A percentile compares a stretch with the other conserved stretches of the same genome.
These are phyloP conservation scores for Sporothrix humicola DNA, from an alignment of 2,329 filamentous ascomycete species.

Conservation along the genomic window DNA sequence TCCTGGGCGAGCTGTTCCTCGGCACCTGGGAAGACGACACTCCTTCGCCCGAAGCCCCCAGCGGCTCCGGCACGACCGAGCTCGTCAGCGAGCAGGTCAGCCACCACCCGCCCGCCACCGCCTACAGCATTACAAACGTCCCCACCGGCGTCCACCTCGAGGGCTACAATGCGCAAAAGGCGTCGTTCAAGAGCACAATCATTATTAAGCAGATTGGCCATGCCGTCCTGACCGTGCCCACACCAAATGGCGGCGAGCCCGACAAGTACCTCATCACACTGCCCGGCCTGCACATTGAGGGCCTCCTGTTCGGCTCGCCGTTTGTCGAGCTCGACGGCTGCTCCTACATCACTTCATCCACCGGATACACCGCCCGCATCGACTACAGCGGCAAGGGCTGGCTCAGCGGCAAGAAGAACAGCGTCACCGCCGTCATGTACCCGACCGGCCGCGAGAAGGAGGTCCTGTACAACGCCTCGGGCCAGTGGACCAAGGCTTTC, in stretches of 20 bases:
- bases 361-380: constrained; percentile 85
- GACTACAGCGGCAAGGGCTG: constrained; percentile 94
- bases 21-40: constrained; percentile 85
- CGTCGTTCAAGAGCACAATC: constrained; percentile 91
- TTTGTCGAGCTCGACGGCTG: constrained; percentile 89
- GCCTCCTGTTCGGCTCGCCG: constrained; percentile 81
- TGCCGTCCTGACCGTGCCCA: constrained; percentile 76
- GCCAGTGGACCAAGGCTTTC: constrained; percentile 88
- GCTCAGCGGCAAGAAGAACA: constrained; percentile 96
- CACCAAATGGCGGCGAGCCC: constrained; percentile 42
- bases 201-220: constrained; percentile 95
- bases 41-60: constrained; percentile 12
- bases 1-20: constrained; percentile 91
- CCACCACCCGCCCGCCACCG: constrained; percentile 93
- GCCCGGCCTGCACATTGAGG: constrained; percentile 90
- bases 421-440: constrained; percentile 76
- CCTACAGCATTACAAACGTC: constrained; percentile 89
- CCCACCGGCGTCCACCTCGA: constrained; percentile 78
- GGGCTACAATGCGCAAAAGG: constrained; percentile 96
- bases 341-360: constrained; percentile 84
- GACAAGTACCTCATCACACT: constrained; percentile 91
- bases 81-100: constrained; percentile 93
- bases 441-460: constrained; percentile 73
- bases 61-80: constrained; percentile 72
- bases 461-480: constrained; percentile 78